Conservation (phyloP, 176 grass and related monocot genomes). For the Zoysia japonica region DNA sequence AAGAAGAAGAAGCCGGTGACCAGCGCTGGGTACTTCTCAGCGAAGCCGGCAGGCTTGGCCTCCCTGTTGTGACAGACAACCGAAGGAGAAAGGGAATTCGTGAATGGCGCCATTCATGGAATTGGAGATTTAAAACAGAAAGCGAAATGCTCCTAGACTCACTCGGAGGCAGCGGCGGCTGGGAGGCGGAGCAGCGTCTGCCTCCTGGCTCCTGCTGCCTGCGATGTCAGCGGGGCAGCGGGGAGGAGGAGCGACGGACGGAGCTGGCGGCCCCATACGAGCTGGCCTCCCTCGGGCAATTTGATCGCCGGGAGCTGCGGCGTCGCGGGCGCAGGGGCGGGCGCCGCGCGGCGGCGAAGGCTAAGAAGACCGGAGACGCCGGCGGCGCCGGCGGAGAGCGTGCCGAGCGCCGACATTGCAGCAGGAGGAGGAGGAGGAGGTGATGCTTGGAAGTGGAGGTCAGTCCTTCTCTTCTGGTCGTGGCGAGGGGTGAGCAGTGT, state of each 20-base stretch:
- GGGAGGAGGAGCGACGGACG: slow-evolving; percentile 63
- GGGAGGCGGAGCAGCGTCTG: slow-evolving; percentile 34
- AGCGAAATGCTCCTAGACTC: background rate
- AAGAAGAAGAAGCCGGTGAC: slow-evolving; percentile 99
- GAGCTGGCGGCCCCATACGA: slow-evolving; percentile 82
- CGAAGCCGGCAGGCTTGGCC: slow-evolving; percentile 52
- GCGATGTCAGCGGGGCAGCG: background rate
- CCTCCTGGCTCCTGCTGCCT: slow-evolving; percentile 10
- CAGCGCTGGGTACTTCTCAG: slow-evolving; percentile 70
- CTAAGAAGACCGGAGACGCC: slow-evolving; percentile 54
- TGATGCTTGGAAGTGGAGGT: no score
- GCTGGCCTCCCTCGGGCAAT: slow-evolving; percentile 57
- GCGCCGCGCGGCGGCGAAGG: slow-evolving; percentile 35
- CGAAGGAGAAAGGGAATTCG: background rate
- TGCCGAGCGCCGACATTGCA: slow-evolving; percentile 62
- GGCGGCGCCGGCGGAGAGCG: slow-evolving; percentile 53
- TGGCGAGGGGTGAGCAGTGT: background rate
- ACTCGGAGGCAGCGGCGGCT: slow-evolving; percentile 40
- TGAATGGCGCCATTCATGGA: no score
- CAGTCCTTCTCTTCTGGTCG: no score
- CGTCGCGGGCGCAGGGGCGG: slow-evolving; percentile 8
- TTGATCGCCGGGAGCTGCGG: background rate
- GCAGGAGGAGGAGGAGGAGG: background rate
- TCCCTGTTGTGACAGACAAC: slow-evolving; percentile 48
- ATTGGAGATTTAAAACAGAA: background rate